Percentiles rank a stretch among this genome's conserved stretches.
Evolutionary conservation across 2,329 filamentous ascomycete species (phyloP).

Genomic region (Shiraia sp.): DNA sequence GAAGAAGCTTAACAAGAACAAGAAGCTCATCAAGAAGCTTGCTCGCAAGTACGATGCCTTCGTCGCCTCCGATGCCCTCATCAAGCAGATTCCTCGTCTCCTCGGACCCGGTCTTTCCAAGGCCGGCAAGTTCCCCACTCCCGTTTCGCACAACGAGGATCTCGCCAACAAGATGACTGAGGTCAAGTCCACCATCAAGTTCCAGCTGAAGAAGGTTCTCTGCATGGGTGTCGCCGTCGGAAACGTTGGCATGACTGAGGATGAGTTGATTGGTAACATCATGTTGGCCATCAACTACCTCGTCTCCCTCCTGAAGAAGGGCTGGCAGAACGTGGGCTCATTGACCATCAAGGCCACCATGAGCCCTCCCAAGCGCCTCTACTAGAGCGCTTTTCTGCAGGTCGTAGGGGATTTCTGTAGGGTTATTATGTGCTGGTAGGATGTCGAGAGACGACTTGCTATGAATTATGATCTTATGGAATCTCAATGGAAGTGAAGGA

Average conservation of each 20-base stretch:
- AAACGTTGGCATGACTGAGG: conserved; percentile 95
- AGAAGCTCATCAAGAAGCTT: conserved; percentile 99
- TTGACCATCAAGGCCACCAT: conserved; percentile 99
- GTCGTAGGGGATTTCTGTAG: conserved; percentile 16
- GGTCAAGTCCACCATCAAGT: conserved; percentile 99
- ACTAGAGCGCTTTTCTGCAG: conserved; percentile 62
- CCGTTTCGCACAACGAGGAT: conserved; percentile 95
- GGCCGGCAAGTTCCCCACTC: conserved; percentile 99
- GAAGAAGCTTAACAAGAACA: conserved; percentile 99
- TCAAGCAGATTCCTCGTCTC: conserved; percentile 99
- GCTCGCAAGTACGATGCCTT: conserved; percentile 99
- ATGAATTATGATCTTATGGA: conserved; percentile 23
- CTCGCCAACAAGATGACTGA: conserved; percentile 94
- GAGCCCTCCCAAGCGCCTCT: conserved; percentile 97
- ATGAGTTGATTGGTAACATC: conserved; percentile 97
- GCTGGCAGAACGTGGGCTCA: conserved; percentile 99
- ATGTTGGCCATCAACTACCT: conserved; percentile 99
- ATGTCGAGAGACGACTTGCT: conserved; percentile 20
- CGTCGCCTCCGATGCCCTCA: conserved; percentile 92
- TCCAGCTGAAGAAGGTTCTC: conserved; percentile 99
- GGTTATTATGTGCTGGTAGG: conserved; percentile 15
- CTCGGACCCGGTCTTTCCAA: conserved; percentile 67
- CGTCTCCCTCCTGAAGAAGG: conserved; percentile 99
- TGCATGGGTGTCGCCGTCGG: conserved; percentile 99
- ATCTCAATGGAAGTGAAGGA: conserved; percentile 19